Evolutionary conservation across 805 yeast species (phyloP), one percentile per base, ranked within the genome.

Genomic region (Metschnikowia dekortorum): DNA sequence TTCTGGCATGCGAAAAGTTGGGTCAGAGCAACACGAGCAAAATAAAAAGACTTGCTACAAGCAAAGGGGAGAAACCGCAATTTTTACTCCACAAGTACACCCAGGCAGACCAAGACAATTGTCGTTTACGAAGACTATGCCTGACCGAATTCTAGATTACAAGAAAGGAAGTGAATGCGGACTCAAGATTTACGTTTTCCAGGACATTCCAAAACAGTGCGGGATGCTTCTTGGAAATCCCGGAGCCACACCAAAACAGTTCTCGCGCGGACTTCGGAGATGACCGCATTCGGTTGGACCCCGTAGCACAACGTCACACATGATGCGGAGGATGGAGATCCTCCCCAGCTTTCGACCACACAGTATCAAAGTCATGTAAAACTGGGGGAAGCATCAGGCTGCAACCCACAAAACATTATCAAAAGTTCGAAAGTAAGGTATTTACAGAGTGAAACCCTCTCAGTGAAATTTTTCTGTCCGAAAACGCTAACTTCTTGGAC

Each of bases 181-280:
- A 42, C 38, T 33, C 32, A 42, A 26, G 38, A 37, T 22, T 11
- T 35, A 22, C 46, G 39, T 44, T 39, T 44, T 44, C 46, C 40
- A 44, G 33, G 40, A 44, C 29, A 36, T 44, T 44, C 46, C 46
- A 44, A 44, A 44, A 35, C 28, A 44, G 46, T 44, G 46, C 39
- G 45, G 36, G 16, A 42, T 13, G 31, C 26, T 22, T 28, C 37
- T 18, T 29, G 46, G 46, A 33, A 11, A 11, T 11, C 33, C 37
- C 33, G 32, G 28, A 28, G 46, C 40, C 46, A 43, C 39, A 43
- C 26, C 32, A n/a, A 26, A 33, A 39, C 32, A 39, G 32, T 26
- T 9, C 42, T 37, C n/a, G 40, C 46, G 46, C 46, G 31, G 29
- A 16, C 29, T 34, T 34, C 34, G 46, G 46, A 28, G 40, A 34